Evolutionary conservation across 805 yeast genomes (phyloP).

Genomic region (Wickerhamiella nectarea): DNA sequence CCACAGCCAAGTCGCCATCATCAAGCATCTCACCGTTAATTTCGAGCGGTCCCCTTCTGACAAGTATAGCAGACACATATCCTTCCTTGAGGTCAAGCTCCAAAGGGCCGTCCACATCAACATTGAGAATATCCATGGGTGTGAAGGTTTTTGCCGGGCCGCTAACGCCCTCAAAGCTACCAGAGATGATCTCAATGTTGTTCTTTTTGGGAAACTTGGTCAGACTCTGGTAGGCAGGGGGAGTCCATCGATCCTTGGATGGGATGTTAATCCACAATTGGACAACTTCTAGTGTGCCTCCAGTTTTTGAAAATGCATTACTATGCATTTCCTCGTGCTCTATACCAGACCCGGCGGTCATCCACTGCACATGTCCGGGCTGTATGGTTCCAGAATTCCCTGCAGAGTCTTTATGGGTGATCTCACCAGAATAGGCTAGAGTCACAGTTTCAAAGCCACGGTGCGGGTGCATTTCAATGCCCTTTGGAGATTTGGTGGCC

Average conservation of each 20-base stretch:
- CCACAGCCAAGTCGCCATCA: not conserved
- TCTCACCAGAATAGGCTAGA: conserved; percentile 43
- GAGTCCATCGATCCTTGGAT: conserved; percentile 40
- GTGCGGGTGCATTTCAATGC: conserved; percentile 43
- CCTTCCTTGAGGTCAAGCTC: conserved; percentile 43
- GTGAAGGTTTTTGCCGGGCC: conserved; percentile 66
- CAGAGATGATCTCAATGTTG: conserved; percentile 64
- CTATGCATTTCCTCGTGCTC: conserved; percentile 64
- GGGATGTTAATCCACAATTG: conserved; percentile 84
- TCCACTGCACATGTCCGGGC: conserved; percentile 76
- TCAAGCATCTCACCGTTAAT: conserved; percentile 24
- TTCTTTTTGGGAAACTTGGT: conserved; percentile 54
- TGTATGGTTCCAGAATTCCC: conserved; percentile 63
- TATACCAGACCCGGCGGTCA: conserved; percentile 84
- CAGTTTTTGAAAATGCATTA: conserved; percentile 10
- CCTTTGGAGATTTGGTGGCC: conserved; percentile 5
- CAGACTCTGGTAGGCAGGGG: conserved; percentile 67
- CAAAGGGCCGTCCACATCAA: conserved; percentile 43
- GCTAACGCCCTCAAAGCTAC: conserved; percentile 57
- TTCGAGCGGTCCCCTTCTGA: conserved; percentile 44
- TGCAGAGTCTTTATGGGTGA: conserved; percentile 76
- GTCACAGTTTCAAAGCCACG: conserved; percentile 71
- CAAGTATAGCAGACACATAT: conserved; percentile 57
- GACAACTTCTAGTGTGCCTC: conserved; percentile 47
- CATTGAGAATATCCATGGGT: conserved; percentile 64